Percentiles rank a stretch among this genome's conserved stretches.
phyloP scores from a whole-genome alignment of 352 stramenopile species.

The Halophytophthora batemanensis region DNA sequence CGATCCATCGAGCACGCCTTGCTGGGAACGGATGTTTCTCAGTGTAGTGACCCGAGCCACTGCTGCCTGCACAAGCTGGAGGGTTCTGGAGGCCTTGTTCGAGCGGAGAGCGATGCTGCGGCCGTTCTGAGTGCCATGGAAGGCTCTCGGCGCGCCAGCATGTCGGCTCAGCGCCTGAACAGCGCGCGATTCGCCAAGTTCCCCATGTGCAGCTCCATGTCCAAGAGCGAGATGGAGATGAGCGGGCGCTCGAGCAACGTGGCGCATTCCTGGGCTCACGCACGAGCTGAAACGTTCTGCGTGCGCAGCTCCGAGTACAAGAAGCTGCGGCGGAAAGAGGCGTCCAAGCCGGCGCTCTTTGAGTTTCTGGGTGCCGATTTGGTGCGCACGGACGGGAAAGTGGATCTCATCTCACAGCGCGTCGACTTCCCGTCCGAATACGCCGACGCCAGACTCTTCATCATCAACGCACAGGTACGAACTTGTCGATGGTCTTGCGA shows the following conservation, averaged over 20 bases:
- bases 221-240: conserved; percentile 37
- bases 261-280: conserved; percentile 49
- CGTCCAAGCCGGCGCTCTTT: conserved; percentile 59
- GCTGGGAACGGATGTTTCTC: conserved; percentile 24
- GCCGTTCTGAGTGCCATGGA: neutral
- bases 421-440: conserved; percentile 60
- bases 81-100: neutral
- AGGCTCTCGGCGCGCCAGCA: conserved; percentile 1
- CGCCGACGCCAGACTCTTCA: conserved; percentile 60
- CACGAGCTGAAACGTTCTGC: conserved; percentile 57
- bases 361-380: conserved; percentile 79
- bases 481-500: neutral
- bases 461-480: conserved; percentile 78
- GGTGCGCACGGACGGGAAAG: conserved; percentile 61
- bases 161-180: conserved; percentile 8
- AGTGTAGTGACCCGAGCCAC: conserved; percentile 36
- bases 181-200: conserved; percentile 41
- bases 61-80: conserved; percentile 60
- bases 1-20: conserved; percentile 12
- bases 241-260: conserved; percentile 49
- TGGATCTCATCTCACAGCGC: conserved; percentile 74
- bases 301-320: conserved; percentile 81
- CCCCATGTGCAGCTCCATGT: conserved; percentile 55
- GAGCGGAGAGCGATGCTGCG: conserved; percentile 1
- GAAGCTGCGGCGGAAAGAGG: conserved; percentile 74